A percentile compares a stretch with the other conserved stretches of the same genome.
Evolutionary conservation across 345 rosid species (phyloP).

Genomic region (Schrenkiella parvula): DNA sequence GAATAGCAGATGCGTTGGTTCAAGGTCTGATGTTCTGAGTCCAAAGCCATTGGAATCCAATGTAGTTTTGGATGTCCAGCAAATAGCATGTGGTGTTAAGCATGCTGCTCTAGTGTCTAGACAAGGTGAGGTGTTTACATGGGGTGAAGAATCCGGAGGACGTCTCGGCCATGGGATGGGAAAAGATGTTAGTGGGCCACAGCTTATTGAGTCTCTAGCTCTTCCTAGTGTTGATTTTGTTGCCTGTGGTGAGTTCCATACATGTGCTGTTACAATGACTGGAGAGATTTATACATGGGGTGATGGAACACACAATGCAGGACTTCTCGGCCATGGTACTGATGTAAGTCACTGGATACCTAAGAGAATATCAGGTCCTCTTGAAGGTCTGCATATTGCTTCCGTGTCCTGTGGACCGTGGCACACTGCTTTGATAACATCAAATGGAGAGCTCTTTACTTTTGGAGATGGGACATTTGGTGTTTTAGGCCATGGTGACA

Average conservation of each 20-base stretch:
- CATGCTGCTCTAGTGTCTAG: slow-evolving; percentile 87
- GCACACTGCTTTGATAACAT: slow-evolving; percentile 92
- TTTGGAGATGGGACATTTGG: slow-evolving; percentile 98
- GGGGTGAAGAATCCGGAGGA: slow-evolving; percentile 98
- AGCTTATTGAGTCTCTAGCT: slow-evolving; percentile 71
- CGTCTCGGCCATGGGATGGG: slow-evolving; percentile 92
- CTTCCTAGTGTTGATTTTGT: slow-evolving; percentile 63
- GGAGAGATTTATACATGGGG: slow-evolving; percentile 99
- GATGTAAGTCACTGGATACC: slow-evolving; percentile 97
- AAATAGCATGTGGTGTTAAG: slow-evolving; percentile 83
- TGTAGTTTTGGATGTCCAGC: slow-evolving; percentile 85
- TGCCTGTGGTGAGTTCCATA: slow-evolving; percentile 95
- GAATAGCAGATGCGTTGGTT: slow-evolving; percentile 46
- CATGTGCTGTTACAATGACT: slow-evolving; percentile 84
- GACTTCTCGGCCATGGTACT: slow-evolving; percentile 90
- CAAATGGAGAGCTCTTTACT: slow-evolving; percentile 84
- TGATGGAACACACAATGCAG: slow-evolving; percentile 86
- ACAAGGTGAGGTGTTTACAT: slow-evolving; percentile 91
- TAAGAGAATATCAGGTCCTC: slow-evolving; percentile 87
- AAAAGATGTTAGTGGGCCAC: slow-evolving; percentile 73
- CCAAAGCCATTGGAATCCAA: slow-evolving; percentile 84
- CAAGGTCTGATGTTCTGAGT: slow-evolving; percentile 63
- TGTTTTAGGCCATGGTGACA: slow-evolving; percentile 87
- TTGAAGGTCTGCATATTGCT: slow-evolving; percentile 86
- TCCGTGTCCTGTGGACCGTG: slow-evolving; percentile 93